phyloP scores from a whole-genome alignment of 2,329 filamentous ascomycete species.

The Colletotrichum sublineola region DNA sequence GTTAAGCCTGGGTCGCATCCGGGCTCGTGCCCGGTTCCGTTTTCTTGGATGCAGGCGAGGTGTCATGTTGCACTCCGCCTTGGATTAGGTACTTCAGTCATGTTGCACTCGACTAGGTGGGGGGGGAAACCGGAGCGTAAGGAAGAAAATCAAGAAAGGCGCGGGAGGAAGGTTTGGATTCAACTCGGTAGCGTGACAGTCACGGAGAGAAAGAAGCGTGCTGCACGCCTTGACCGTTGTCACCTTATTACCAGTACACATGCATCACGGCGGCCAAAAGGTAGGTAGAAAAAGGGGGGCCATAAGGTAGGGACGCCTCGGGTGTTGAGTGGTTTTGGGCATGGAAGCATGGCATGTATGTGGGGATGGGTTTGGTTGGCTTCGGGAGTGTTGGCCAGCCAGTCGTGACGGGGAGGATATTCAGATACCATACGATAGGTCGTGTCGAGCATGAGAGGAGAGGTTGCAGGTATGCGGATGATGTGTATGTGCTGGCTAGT shows the following conservation, averaged over 20 bases:
- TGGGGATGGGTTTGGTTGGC: constrained; percentile 3
- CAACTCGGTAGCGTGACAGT: constrained; percentile 1
- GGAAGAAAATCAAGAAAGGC: not conserved
- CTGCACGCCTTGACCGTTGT: constrained; percentile 20
- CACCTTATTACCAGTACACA: constrained; percentile 24
- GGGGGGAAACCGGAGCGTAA: not conserved
- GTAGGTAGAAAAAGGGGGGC: not conserved
- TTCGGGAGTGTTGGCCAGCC: not conserved
- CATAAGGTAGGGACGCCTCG: constrained; percentile 29
- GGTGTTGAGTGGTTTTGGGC: constrained; percentile 29
- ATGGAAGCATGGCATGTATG: constrained; percentile 20
- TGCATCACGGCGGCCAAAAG: constrained; percentile 3
- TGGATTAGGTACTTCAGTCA: too few relatives aligned
- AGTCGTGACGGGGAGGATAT: not conserved
- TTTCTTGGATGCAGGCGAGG: constrained; percentile 8
- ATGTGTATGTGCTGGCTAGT: constrained; percentile 17
- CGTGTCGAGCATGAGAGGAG: not conserved
- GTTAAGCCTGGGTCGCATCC: constrained; percentile 12
- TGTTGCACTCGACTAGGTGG: not conserved
- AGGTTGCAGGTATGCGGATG: constrained; percentile 6
- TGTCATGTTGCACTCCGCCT: constrained; percentile 15
- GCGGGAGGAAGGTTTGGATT: not conserved
- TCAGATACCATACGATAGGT: not conserved
- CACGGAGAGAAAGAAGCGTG: not conserved
- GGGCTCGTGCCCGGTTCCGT: constrained; percentile 10